A percentile compares a stretch with the other conserved stretches of the same genome.
phyloP scores from a whole-genome alignment of 306 rosid genomes.

The Erythrophleum fordii region DNA sequence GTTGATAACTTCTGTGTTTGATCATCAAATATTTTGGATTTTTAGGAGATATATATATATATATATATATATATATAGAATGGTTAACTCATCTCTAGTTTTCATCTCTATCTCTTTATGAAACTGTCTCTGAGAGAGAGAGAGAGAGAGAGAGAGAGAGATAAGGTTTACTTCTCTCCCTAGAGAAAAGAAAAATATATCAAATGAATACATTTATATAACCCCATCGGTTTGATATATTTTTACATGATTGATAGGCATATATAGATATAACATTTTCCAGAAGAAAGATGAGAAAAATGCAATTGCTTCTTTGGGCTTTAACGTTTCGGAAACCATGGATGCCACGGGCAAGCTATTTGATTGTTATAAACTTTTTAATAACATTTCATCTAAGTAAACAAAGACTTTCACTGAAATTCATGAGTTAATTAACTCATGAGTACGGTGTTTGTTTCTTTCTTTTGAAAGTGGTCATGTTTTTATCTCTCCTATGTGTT shows the following conservation, averaged over 20 bases:
- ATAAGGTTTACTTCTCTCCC: neutral
- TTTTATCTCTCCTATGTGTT: slow-evolving; percentile 18
- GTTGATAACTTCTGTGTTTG: slow-evolving; percentile 8
- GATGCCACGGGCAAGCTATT: neutral
- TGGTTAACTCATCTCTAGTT: neutral
- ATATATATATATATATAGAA: neutral
- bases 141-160: neutral
- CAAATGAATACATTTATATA: too few species aligned
- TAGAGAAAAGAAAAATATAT: too few species aligned
- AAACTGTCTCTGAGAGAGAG: neutral
- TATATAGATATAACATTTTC: too few species aligned
- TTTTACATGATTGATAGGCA: too few species aligned
- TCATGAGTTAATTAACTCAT: neutral
- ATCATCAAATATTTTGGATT: slow-evolving; percentile 28
- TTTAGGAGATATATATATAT: neutral
- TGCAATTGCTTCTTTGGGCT: neutral
- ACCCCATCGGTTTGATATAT: too few species aligned
- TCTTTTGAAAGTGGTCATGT: slow-evolving; percentile 23
- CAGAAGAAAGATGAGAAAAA: neutral
- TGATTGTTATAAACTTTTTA: neutral
- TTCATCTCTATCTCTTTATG: neutral
- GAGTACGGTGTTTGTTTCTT: slow-evolving; percentile 12
- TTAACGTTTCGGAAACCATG: neutral
- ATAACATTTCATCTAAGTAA: neutral
- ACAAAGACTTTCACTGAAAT: neutral